Evolutionary conservation across 148 eudicot species (phyloP).

Genomic region (Amaranthus palmeri): DNA sequence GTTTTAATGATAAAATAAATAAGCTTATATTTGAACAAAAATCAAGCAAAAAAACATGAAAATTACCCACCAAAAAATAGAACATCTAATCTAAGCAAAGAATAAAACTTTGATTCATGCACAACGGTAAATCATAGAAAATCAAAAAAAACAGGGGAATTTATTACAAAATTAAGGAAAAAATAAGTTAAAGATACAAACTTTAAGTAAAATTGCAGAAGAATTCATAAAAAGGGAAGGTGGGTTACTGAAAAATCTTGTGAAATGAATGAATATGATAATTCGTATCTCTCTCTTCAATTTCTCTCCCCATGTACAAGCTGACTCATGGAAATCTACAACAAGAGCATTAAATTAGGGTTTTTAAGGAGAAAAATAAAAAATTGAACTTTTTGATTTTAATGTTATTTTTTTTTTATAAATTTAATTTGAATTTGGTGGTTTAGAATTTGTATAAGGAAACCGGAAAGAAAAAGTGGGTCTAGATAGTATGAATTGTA

Average conservation of each 20-base stretch:
- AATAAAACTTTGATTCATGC: not conserved
- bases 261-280: not conserved
- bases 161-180: not conserved
- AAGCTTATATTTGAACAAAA: not conserved
- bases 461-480: too few relatives aligned
- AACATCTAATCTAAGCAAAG: not conserved
- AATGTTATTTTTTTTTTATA: not conserved
- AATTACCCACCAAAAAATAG: not conserved
- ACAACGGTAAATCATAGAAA: not conserved
- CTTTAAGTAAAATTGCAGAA: not conserved
- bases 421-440: too few relatives aligned
- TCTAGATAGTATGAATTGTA: conserved; percentile 8
- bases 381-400: not conserved
- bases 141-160: not conserved
- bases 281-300: too few relatives aligned
- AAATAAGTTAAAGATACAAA: not conserved
- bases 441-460: too few relatives aligned
- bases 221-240: not conserved
- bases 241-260: not conserved
- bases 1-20: too few relatives aligned
- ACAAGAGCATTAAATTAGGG: conserved; percentile 25
- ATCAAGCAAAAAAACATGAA: not conserved
- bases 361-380: not conserved
- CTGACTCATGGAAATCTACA: conserved; percentile 12
- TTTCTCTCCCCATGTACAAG: not conserved